Percentiles rank a stretch among this genome's conserved stretches.
Conservation (phyloP, 768 basidiomycete genomes). For the Crucibulum laeve region DNA sequence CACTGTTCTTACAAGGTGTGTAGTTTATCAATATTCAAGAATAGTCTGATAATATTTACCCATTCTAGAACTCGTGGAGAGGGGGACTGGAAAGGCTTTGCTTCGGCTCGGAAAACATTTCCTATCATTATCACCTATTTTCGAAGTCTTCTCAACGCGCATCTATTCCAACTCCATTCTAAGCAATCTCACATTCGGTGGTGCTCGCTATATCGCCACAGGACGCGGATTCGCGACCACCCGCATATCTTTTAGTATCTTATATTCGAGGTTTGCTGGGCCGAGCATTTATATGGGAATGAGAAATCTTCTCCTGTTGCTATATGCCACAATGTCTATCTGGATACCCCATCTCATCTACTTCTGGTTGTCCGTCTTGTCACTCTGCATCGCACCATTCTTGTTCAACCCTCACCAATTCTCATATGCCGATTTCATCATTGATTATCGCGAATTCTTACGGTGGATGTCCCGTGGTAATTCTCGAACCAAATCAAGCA, state of each 20-base stretch:
- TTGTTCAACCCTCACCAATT: constrained; percentile 99
- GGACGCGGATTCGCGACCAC: constrained; percentile 99
- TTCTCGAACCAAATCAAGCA: constrained; percentile 92
- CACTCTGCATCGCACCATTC: constrained; percentile 95
- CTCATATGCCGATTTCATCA: constrained; percentile 94
- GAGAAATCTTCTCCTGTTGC: constrained; percentile 84
- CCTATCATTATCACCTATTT: constrained; percentile 92
- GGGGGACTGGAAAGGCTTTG: constrained; percentile 92
- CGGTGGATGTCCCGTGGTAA: constrained; percentile 99
- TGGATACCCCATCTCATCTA: constrained; percentile 96
- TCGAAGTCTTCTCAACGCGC: constrained; percentile 98
- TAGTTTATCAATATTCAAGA: constrained; percentile 1
- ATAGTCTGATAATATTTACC: neutral
- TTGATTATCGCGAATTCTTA: constrained; percentile 97
- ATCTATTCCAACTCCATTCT: constrained; percentile 97
- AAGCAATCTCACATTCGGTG: constrained; percentile 96
- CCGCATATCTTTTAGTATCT: constrained; percentile 91
- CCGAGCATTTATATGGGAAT: constrained; percentile 99
- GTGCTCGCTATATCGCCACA: constrained; percentile 98
- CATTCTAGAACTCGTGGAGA: constrained; percentile 81
- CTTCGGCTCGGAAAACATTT: constrained; percentile 96
- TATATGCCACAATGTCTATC: constrained; percentile 87
- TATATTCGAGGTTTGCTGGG: constrained; percentile 98
- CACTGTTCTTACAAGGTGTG: constrained; percentile 91
- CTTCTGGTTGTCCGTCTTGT: constrained; percentile 97